Base-by-base conservation (phyloP, 1,139 yeast genomes). In the Sugiyamaella sp. region DNA sequence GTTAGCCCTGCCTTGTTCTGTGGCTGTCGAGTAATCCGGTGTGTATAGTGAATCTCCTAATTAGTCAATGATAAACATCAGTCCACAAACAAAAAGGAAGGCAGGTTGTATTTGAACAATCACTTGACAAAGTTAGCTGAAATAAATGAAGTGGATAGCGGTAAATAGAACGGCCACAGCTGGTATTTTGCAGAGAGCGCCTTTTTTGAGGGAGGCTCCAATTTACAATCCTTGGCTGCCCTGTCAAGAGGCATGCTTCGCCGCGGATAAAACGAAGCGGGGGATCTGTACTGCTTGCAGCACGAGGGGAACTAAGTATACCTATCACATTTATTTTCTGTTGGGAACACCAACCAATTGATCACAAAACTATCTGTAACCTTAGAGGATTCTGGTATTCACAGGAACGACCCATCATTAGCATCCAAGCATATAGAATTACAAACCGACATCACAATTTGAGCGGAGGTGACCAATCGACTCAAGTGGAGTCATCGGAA, bases 31-130 rank as follows among this genome's bases (percentile, higher is more conserved):
- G 5, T 24, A 10, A 29, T 29, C 35, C 35, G 14, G 14, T 29
- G 14, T 14, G 14, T 29, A 14, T 29, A 29, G 14, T 29, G 14
- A n/a, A n/a, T 12, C 14, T 10, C 35, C 35, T 29, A 22, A 40
- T 40, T 40, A 22, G 43, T 40, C 14, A 21, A 14, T 22, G 43
- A 40, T 40, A 40, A 40, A 40, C 43, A 40, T 40, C 43, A 40
- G 43, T 40, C 43, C 43, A 40, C 43, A 40, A 40, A 22, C 43
- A 14, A 6, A 12, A 12, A 16, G 22, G 43, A 12, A 14, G 43
- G 43, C 24, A 5, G 24, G 27, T 27, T 29, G 14, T 29, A 10
- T 25, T 29, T 29, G 35, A 10, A 12, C n/a, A 29, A 29, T 8
- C 8, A 14, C 8, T 10, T 29, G 35, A 29, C 35, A 14, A 29